Conservation (phyloP, 2,329 filamentous ascomycete species). For the Onygenales sp. region DNA sequence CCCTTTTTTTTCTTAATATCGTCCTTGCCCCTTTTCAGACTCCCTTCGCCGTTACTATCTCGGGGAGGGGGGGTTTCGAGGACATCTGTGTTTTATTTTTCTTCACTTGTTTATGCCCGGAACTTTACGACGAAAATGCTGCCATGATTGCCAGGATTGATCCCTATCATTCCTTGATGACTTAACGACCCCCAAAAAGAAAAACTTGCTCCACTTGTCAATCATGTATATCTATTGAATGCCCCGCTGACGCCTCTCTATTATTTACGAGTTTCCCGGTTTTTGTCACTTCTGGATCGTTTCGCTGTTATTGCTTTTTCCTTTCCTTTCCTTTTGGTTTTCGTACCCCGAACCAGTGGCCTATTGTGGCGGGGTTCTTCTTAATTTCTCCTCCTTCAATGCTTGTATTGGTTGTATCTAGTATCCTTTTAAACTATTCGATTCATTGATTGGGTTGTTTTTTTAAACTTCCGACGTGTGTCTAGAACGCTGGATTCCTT, state of each 20-base stretch:
- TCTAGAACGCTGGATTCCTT: too few species aligned
- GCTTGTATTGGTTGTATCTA: too few species aligned
- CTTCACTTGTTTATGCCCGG: not conserved
- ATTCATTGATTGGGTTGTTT: too few species aligned
- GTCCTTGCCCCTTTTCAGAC: not conserved
- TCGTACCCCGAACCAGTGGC: not conserved
- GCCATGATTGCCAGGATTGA: constrained; percentile 3
- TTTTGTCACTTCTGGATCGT: not conserved
- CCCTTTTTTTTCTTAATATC: not conserved
- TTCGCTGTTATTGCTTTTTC: not conserved
- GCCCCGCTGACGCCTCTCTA: not conserved
- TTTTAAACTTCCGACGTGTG: too few species aligned
- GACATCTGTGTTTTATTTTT: not conserved
- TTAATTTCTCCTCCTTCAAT: too few species aligned
- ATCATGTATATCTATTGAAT: not conserved
- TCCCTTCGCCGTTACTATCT: not conserved
- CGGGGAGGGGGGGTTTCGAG: not conserved
- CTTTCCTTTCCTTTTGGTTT: not conserved
- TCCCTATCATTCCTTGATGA: constrained; percentile 6
- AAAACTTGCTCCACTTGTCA: not conserved
- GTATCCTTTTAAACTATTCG: too few species aligned
- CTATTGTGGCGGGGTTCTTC: too few species aligned
- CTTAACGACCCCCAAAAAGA: not conserved
- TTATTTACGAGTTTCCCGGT: not conserved
- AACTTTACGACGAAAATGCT: constrained; percentile 3